Base-by-base conservation (phyloP, 2,329 filamentous ascomycete species). In the Ceratocystis alfenasii region DNA sequence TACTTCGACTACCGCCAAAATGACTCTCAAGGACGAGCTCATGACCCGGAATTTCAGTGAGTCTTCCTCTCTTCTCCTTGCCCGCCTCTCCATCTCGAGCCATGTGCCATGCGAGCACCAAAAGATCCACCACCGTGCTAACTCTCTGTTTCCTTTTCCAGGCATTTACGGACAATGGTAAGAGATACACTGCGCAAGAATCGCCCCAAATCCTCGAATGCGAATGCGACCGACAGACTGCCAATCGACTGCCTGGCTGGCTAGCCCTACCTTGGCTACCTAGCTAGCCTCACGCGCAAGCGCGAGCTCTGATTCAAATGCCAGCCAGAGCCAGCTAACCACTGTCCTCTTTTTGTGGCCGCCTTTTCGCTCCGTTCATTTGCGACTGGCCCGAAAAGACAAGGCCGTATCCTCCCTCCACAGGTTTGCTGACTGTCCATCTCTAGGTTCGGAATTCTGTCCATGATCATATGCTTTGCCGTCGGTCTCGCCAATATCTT, bases 161-260 rank as follows among this genome's bases (percentile, higher is more conserved):
- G 86, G 86, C 76, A 88, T 88, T 76, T 88, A 88, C 72, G 86
- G 83, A 75, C 86, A 88, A 86, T 88, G 86, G 86, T 88, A 80
- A 81, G 83, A 74, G 66, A 22, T 20, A 30, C 12, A 55, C 12
- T 10, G 20, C 45, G 15, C 15, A 17, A 30, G 10, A 20, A 25
- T 2, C 3, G 3, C 50, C 20, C 45, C 17, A n/a, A 48, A 20
- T n/a, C 8, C 17, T 20, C 45, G 15, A 20, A n/a, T 17, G 17
- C 45, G 45, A 48, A 17, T 48, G 45, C 50, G 25, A 55, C 25
- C 12, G 15, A n/a, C 17, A n/a, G 8, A n/a, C n/a, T 50, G 5
- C 46, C 53, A n/a, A 57, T 17, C 53, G 10, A 59, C 41, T 28
- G 50, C 12, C 48, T 45, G 36, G 46, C 17, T 12, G 46, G 46